Evolutionary conservation across 2,329 filamentous ascomycete genomes (phyloP), one percentile per base, ranked within the genome.

Genomic region (Fusarium chaquense): DNA sequence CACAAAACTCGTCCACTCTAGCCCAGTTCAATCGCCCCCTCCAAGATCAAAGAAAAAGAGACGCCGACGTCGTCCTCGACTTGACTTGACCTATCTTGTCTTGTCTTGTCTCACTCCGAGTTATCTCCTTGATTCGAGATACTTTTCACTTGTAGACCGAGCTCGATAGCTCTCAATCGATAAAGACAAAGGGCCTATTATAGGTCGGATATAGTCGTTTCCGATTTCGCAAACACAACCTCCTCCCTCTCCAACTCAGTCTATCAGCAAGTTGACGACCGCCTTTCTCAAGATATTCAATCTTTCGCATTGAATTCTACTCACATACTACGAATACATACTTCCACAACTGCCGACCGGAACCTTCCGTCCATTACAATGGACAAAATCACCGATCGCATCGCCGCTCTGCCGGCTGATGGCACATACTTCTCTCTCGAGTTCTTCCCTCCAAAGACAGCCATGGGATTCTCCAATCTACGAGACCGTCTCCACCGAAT

Each of bases 361-460:
- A 64, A 16, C 15, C 30, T 47, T 20, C 22, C 30, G 38, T 50
- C 35, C 38, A 33, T 62, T 72, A 64, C 60, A 67, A 93, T 93
- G 90, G 91, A 94, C 83, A 96, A 93, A 82, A 94, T 98, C 78
- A 97, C 93, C 68, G 92, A 97, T 85, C 97, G 97, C 86, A 95
- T 98, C 78, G 92, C 93, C 82, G 93, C 93, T 66, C 83, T 99
- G 83, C 92, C 93, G 80, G 87, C 91, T 70, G 89, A 93, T 80
- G 88, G 89, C 71, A 90, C 88, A 78, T 98, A 96, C 85, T 97
- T 97, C 82, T 98, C 96, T 49, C 91, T 98, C 81, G 96, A 99
- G 83, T 99, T 99, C 89, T 99, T 99, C 83, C 96, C 96, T 72
- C 96, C 96, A 69, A 99, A 98, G 85, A 99, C 96, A 47, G 87